A percentile compares a stretch with the other conserved stretches of the same genome.
These are phyloP conservation scores for Boletus sensibilis DNA, from an alignment of 768 basidiomycete genomes.

Conservation along the genomic window DNA sequence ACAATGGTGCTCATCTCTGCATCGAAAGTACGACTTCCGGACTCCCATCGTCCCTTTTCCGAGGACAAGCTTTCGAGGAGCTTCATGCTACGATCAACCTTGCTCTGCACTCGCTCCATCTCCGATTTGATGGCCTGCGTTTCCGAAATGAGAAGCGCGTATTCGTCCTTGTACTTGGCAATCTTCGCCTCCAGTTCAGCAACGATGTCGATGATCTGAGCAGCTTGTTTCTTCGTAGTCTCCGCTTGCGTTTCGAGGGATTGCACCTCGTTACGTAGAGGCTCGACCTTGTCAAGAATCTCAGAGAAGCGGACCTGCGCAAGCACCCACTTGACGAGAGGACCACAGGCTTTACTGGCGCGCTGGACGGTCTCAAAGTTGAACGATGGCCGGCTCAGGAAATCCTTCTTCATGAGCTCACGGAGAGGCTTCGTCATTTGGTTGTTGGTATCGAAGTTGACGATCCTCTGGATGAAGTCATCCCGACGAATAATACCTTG, in stretches of 20 bases:
- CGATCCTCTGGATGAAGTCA: constrained; percentile 94
- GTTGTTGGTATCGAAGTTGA: constrained; percentile 88
- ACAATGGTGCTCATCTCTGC: constrained; percentile 98
- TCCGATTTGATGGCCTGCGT: constrained; percentile 96
- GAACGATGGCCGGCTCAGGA: constrained; percentile 84
- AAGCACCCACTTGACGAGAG: constrained; percentile 96
- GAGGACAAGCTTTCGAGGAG: constrained; percentile 92
- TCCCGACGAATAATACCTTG: constrained; percentile 95
- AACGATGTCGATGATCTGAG: constrained; percentile 88
- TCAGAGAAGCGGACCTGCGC: constrained; percentile 97
- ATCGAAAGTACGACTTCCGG: constrained; percentile 93
- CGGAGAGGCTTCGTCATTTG: constrained; percentile 90
- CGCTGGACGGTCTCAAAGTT: constrained; percentile 95
- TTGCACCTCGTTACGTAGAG: constrained; percentile 92
- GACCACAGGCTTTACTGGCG: constrained; percentile 95
- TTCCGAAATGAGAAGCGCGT: constrained; percentile 93
- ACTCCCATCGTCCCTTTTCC: constrained; percentile 91
- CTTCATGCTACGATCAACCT: constrained; percentile 96
- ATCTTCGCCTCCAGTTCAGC: constrained; percentile 92
- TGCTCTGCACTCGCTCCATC: constrained; percentile 97
- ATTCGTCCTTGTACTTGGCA: constrained; percentile 93
- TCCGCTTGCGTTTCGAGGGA: constrained; percentile 91
- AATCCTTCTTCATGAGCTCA: constrained; percentile 90
- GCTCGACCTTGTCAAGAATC: constrained; percentile 95
- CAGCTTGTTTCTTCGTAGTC: constrained; percentile 91